A percentile compares a stretch with the other conserved stretches of the same genome.
Conservation (phyloP, 1,284 basidiomycete genomes). For the Tremellales sp. region DNA sequence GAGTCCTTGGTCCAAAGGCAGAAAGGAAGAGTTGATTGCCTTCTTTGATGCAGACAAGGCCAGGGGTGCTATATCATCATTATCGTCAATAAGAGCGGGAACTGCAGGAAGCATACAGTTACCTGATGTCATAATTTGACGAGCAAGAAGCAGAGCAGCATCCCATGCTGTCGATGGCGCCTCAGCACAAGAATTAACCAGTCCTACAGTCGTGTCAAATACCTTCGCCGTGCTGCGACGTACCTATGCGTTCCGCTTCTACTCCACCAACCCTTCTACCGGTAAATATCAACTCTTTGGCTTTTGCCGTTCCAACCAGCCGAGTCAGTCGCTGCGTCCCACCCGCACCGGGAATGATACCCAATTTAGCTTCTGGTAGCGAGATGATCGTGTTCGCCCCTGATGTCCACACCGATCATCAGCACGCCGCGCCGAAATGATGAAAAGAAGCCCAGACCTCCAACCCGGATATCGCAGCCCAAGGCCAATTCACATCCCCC, state of each 20-base stretch:
- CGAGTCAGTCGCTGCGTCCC: constrained; percentile 84
- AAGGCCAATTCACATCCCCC: constrained; percentile 84
- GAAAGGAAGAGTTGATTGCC: constrained; percentile 8
- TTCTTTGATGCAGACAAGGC: background rate
- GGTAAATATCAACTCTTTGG: constrained; percentile 85
- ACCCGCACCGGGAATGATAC: constrained; percentile 94
- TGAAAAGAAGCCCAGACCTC: constrained; percentile 53
- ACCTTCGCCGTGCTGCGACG: constrained; percentile 15
- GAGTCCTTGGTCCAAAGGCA: constrained; percentile 76
- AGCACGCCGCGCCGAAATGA: background rate
- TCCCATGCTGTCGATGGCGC: constrained; percentile 29
- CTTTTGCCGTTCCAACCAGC: constrained; percentile 71
- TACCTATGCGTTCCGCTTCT: constrained; percentile 75
- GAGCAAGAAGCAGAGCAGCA: constrained; percentile 17
- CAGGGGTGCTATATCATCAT: background rate
- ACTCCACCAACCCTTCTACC: constrained; percentile 61
- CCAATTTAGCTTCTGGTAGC: constrained; percentile 75
- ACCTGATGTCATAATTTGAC: too few species aligned
- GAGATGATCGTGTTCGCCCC: constrained; percentile 63
- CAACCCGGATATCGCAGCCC: constrained; percentile 83
- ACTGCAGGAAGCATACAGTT: background rate
- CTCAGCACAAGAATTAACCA: constrained; percentile 57
- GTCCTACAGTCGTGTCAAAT: constrained; percentile 10
- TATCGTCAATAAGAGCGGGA: background rate
- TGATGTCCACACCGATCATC: constrained; percentile 40